phyloP scores from a whole-genome alignment of 2,329 filamentous ascomycete genomes.

The Keithomyces neogunnii region DNA sequence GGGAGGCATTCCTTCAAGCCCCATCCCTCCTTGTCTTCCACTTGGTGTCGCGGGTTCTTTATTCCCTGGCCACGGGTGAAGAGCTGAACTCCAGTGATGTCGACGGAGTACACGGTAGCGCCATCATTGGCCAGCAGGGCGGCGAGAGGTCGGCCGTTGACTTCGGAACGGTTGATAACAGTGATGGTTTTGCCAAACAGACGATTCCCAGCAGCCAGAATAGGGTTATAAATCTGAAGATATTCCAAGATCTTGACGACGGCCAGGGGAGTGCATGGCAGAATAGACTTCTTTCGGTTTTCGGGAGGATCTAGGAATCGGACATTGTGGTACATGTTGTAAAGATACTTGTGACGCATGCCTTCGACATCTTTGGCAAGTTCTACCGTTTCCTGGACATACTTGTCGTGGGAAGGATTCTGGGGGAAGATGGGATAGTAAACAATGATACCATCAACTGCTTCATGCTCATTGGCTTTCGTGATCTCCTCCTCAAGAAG shows the following conservation, averaged over 20 bases:
- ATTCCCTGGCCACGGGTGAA: constrained; percentile 88
- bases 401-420: constrained; percentile 81
- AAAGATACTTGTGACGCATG: constrained; percentile 84
- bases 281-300: constrained; percentile 77
- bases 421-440: constrained; percentile 92
- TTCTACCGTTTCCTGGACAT: constrained; percentile 89
- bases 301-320: constrained; percentile 77
- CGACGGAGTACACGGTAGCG: constrained; percentile 89
- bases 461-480: constrained; percentile 68
- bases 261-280: constrained; percentile 92
- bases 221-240: constrained; percentile 91
- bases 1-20: constrained; percentile 73
- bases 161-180: constrained; percentile 92
- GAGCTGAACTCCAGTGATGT: constrained; percentile 82
- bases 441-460: constrained; percentile 85
- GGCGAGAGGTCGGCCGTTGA: constrained; percentile 86
- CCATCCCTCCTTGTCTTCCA: constrained; percentile 75
- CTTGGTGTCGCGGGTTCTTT: constrained; percentile 76
- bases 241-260: constrained; percentile 97
- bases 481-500: constrained; percentile 83
- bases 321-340: constrained; percentile 99
- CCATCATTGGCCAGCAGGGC: constrained; percentile 94
- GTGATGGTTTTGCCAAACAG: constrained; percentile 91
- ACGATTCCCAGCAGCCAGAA: constrained; percentile 85
- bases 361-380: constrained; percentile 93